Evolutionary conservation across 1,139 yeast genomes (phyloP), one percentile per base, ranked within the genome.

Genomic region (Hyphopichia fennica): DNA sequence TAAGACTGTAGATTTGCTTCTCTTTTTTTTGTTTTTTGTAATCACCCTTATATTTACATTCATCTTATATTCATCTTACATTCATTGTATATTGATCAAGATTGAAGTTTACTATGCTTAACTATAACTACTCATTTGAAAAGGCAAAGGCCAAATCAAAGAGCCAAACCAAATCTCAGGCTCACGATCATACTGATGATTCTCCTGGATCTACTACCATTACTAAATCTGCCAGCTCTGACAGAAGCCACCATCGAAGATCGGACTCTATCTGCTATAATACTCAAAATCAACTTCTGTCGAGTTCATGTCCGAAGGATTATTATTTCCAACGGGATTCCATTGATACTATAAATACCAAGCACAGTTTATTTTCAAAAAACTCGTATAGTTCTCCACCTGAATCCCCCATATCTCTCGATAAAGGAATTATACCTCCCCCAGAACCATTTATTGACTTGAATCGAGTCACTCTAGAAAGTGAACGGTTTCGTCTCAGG

Each of bases 371-470:
- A 14, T 25, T 22, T 8, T 22, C 16, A 8, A 13, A 19, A 6
- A 31, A 11, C 10, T 36, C 39, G 10, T 3, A 16, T 5, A n/a
- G 20, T 15, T 38, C 50, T 2, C 50, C 49, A 11, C 53, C 53
- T 7, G 46, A 44, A 7, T 47, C 56, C 17, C 53, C 41, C 13
- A 14, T 20, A 3, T n/a, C 37, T 2, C 11, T 20, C 5, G 34
- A 28, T 15, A 19, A 30, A 20, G 33, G 29, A 4, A 10, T 30
- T 2, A n/a, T n/a, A n/a, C n/a, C n/a, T n/a, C n/a, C 19, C 20
- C 55, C 29, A 22, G 34, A 23, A 34, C 37, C 39, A 20, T 38
- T 32, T 19, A 57, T 57, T 14, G 61, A 57, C 37, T 54, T 57
- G 47, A 56, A 56, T 43, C 49, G 46, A 18, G 43, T 57, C 6